These are phyloP conservation scores for Hericium alpestre DNA, from an alignment of 768 basidiomycete genomes.

Conservation along the genomic window DNA sequence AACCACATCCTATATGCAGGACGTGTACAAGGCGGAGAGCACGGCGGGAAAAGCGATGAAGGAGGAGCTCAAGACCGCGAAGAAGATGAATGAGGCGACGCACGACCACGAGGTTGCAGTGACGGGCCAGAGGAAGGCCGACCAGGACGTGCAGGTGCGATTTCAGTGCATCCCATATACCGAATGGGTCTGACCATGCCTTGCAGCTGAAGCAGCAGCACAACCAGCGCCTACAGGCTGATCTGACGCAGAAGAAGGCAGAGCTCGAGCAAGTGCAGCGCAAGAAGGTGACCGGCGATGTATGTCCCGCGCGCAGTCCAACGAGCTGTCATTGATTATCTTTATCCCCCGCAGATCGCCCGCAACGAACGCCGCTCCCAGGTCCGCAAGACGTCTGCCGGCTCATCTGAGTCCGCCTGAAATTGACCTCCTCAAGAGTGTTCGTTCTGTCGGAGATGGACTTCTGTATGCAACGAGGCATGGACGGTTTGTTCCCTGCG, in stretches of 20 bases:
- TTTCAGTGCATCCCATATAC: background rate
- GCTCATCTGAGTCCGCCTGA: background rate
- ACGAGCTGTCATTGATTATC: background rate
- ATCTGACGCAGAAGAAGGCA: constrained; percentile 15
- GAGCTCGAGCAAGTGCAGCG: constrained; percentile 18
- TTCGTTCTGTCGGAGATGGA: too few species aligned
- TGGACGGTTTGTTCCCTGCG: too few species aligned
- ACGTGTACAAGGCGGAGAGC: constrained; percentile 36
- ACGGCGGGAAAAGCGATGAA: constrained; percentile 36
- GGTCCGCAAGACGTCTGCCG: background rate
- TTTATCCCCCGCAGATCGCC: background rate
- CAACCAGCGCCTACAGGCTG: constrained; percentile 15
- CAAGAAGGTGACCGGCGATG: constrained; percentile 21
- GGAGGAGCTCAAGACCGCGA: constrained; percentile 40
- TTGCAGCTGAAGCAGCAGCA: constrained; percentile 19
- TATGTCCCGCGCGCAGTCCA: constrained; percentile 7
- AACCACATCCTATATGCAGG: constrained; percentile 18
- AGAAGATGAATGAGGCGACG: constrained; percentile 40
- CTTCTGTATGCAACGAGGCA: too few species aligned
- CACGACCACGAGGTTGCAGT: constrained; percentile 42
- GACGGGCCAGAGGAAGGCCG: constrained; percentile 30
- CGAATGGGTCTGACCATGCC: background rate
- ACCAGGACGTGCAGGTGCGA: constrained; percentile 33
- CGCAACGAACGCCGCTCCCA: constrained; percentile 1
- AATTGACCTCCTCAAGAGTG: background rate